These are phyloP conservation scores for Chytriomyces sp. DNA, from an alignment of 192 early-diverging fungal genomes.

Conservation along the genomic window DNA sequence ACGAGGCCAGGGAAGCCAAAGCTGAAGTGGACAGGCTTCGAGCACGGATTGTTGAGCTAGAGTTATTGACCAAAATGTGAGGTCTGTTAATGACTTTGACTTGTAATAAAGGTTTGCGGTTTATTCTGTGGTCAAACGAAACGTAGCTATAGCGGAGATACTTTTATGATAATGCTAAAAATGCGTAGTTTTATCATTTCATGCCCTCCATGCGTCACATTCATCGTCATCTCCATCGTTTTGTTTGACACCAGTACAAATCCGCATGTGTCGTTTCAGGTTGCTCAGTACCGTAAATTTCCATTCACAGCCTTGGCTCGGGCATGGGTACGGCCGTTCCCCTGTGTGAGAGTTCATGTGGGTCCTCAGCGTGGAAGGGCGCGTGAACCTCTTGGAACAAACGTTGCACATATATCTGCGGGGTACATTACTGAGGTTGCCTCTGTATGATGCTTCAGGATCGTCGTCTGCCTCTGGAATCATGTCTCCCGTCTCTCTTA, in stretches of 20 bases:
- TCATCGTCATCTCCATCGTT: neutral
- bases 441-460: neutral
- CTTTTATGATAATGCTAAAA: too few species aligned
- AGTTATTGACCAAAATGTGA: too few species aligned
- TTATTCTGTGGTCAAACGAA: too few species aligned
- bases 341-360: slow-evolving; percentile 38
- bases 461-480: slow-evolving; percentile 26
- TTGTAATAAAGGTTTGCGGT: too few species aligned
- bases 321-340: slow-evolving; percentile 32
- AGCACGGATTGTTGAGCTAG: slow-evolving; percentile 31
- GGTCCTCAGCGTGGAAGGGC: slow-evolving; percentile 32
- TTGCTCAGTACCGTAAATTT: slow-evolving; percentile 36
- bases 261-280: slow-evolving; percentile 32
- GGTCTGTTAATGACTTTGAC: too few species aligned
- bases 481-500: slow-evolving; percentile 23
- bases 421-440: neutral
- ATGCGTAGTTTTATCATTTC: too few species aligned
- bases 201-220: too few species aligned
- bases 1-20: neutral
- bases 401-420: slow-evolving; percentile 32
- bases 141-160: too few species aligned
- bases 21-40: slow-evolving; percentile 26
- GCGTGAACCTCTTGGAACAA: slow-evolving; percentile 34
- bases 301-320: slow-evolving; percentile 31
- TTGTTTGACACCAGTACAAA: slow-evolving; percentile 17